A percentile compares a stretch with the other conserved stretches of the same genome.
phyloP scores from a whole-genome alignment of 2,329 filamentous ascomycete genomes.

The Pyrenophora seminiperda region DNA sequence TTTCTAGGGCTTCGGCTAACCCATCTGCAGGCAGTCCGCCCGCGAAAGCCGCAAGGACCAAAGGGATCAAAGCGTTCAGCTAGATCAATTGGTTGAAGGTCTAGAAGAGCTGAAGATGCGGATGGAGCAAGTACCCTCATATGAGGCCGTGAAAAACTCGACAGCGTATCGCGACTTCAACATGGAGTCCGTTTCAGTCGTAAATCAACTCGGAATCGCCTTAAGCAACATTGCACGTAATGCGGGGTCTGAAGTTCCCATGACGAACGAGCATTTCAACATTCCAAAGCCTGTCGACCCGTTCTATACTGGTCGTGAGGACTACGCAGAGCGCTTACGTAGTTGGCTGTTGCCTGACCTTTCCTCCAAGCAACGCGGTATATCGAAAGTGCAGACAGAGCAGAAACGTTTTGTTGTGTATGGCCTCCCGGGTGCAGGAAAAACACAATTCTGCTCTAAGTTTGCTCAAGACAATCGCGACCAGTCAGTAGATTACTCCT shows the following conservation, averaged over 20 bases:
- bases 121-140: conserved; percentile 1
- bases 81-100: not conserved
- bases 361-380: too few relatives aligned
- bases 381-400: too few relatives aligned
- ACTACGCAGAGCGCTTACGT: not conserved
- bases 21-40: conserved; percentile 1
- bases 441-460: conserved; percentile 49
- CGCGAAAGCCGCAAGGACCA: conserved; percentile 1
- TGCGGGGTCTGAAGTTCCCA: not conserved
- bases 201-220: too few relatives aligned
- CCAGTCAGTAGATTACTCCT: too few relatives aligned
- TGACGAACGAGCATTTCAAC: conserved; percentile 5
- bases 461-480: conserved; percentile 45
- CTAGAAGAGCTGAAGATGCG: not conserved
- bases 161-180: conserved; percentile 2
- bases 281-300: conserved; percentile 7
- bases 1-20: not conserved
- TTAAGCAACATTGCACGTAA: not conserved
- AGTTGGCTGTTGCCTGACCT: too few relatives aligned
- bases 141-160: not conserved
- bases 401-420: conserved; percentile 30
- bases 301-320: conserved; percentile 4
- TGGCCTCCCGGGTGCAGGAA: conserved; percentile 50
- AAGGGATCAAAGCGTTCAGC: not conserved
- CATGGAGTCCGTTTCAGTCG: conserved; percentile 1